These are phyloP conservation scores for Podaxis pistillaris DNA, from an alignment of 768 basidiomycete species.

Conservation along the genomic window DNA sequence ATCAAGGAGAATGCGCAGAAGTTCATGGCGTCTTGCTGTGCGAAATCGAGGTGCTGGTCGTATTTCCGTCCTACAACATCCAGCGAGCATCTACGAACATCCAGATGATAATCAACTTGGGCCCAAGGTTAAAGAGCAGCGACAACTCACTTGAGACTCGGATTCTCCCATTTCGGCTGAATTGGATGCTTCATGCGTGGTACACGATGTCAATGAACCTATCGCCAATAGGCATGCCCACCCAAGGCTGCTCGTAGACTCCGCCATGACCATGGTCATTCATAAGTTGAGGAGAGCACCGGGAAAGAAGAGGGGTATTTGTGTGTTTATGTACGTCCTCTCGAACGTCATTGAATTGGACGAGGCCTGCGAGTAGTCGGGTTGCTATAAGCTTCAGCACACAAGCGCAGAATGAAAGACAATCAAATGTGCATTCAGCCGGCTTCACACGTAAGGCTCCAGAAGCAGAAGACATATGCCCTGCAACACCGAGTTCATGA, in stretches of 20 bases:
- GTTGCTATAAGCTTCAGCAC: slow-evolving; percentile 64
- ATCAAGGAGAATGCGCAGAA: slow-evolving; percentile 66
- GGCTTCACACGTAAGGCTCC: neutral
- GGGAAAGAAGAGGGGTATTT: slow-evolving; percentile 38
- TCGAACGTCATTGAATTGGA: slow-evolving; percentile 52
- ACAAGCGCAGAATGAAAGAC: slow-evolving; percentile 3
- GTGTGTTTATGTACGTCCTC: slow-evolving; percentile 37
- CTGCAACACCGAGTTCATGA: slow-evolving; percentile 94
- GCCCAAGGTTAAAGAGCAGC: slow-evolving; percentile 1
- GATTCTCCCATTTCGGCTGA: slow-evolving; percentile 43
- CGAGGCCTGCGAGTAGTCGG: slow-evolving; percentile 53
- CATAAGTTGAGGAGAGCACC: slow-evolving; percentile 64
- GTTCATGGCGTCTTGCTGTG: slow-evolving; percentile 95
- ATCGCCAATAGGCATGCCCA: slow-evolving; percentile 70
- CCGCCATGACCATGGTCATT: slow-evolving; percentile 62
- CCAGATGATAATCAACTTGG: slow-evolving; percentile 23
- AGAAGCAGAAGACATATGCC: slow-evolving; percentile 50
- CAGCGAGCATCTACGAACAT: slow-evolving; percentile 46
- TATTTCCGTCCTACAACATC: slow-evolving; percentile 76
- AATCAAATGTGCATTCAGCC: neutral
- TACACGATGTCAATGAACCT: slow-evolving; percentile 59
- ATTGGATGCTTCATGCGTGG: slow-evolving; percentile 64
- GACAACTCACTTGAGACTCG: slow-evolving; percentile 65
- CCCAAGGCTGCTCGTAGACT: slow-evolving; percentile 49
- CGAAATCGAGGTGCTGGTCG: slow-evolving; percentile 92